Evolutionary conservation across 192 early-diverging fungal species (phyloP).

Genomic region (Backusella luteola): DNA sequence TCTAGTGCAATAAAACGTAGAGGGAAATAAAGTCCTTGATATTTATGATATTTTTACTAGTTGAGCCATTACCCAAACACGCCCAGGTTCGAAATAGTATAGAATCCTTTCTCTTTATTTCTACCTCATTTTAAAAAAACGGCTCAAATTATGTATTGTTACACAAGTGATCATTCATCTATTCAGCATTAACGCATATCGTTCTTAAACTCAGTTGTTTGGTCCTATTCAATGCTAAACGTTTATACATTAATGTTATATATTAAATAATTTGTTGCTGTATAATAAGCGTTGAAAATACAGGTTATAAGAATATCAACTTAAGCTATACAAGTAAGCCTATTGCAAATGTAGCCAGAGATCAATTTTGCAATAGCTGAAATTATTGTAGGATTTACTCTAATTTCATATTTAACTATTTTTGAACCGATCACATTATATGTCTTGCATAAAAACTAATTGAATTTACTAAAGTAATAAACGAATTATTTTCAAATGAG

Average conservation of each 20-base stretch:
- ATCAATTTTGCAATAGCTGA: background rate
- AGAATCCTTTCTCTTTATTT: background rate
- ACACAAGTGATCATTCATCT: background rate
- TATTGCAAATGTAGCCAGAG: background rate
- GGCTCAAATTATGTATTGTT: background rate
- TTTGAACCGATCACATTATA: background rate
- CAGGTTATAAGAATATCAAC: background rate
- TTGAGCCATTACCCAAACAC: background rate
- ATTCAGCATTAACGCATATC: background rate
- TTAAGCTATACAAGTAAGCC: background rate
- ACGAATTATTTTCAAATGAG: background rate
- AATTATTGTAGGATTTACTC: background rate
- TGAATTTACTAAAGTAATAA: conserved; percentile 1
- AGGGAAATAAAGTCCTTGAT: background rate
- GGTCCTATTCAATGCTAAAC: background rate
- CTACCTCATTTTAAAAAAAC: background rate
- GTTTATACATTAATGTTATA: background rate
- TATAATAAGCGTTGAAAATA: background rate
- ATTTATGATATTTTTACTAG: background rate
- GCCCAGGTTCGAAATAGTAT: background rate
- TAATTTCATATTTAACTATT: background rate
- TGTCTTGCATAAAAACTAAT: background rate
- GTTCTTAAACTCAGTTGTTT: background rate
- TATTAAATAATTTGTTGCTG: background rate
- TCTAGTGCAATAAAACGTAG: background rate